Conservation (phyloP, 345 rosid species). For the Eucalyptus brandiana region DNA sequence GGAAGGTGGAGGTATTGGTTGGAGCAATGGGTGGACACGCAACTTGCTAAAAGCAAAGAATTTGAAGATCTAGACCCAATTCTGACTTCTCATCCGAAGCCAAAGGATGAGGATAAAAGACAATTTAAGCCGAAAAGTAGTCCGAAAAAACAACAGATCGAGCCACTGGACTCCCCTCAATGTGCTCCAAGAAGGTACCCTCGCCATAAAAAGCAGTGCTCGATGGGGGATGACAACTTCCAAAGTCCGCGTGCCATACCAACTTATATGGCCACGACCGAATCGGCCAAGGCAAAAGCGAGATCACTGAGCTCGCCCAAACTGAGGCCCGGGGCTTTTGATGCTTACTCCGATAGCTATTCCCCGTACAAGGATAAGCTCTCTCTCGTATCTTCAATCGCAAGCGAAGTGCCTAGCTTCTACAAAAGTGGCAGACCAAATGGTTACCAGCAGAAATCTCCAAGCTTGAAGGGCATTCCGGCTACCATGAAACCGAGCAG, state of each 20-base stretch:
- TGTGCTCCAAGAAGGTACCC: conserved; percentile 24
- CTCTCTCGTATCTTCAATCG: conserved; percentile 20
- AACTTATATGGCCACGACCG: conserved; percentile 89
- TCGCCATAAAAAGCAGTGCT: conserved; percentile 47
- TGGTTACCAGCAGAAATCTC: conserved; percentile 65
- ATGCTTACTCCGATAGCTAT: conserved; percentile 70
- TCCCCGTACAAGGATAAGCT: conserved; percentile 70
- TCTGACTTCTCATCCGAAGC: conserved; percentile 19
- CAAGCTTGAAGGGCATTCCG: conserved; percentile 48
- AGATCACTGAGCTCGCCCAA: conserved; percentile 74
- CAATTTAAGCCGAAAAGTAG: conserved; percentile 27
- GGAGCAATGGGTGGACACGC: conserved; percentile 85
- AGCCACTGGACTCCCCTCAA: conserved; percentile 17
- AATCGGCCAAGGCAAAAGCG: conserved; percentile 78
- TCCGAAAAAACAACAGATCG: conserved; percentile 4
- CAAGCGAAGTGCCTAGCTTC: conserved; percentile 30
- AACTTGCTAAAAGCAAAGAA: conserved; percentile 56
- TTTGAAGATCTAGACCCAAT: conserved; percentile 66
- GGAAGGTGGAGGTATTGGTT: conserved; percentile 85
- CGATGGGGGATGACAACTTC: conserved; percentile 55
- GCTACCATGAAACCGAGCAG: conserved; percentile 40
- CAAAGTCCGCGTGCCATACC: conserved; percentile 32
- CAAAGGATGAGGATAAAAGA: conserved; percentile 23
- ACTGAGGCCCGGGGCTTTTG: conserved; percentile 47
- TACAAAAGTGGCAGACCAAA: conserved; percentile 12